Conservation (phyloP, 2,329 filamentous ascomycete genomes). For the Didymella glomerata region DNA sequence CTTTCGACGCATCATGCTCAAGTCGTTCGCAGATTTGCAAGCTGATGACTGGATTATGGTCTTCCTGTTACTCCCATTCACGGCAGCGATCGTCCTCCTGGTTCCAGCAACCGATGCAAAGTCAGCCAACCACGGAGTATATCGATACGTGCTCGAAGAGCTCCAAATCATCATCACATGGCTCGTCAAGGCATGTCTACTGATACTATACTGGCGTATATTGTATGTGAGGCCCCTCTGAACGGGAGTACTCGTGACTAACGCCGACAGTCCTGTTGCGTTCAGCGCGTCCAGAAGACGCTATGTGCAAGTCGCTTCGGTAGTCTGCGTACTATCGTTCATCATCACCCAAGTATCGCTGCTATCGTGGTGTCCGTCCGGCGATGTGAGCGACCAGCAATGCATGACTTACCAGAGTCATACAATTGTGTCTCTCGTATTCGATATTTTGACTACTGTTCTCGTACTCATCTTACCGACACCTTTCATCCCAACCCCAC, state of each 20-base stretch:
- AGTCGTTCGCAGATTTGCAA: conserved; percentile 34
- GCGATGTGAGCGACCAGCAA: conserved; percentile 21
- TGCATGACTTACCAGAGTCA: conserved; percentile 35
- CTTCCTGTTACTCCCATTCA: conserved; percentile 34
- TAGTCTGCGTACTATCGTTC: conserved; percentile 33
- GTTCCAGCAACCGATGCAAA: conserved; percentile 16
- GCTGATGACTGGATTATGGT: conserved; percentile 43
- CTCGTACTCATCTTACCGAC: conserved; percentile 34
- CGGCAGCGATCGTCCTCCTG: conserved; percentile 29
- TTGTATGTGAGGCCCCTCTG: conserved; percentile 29
- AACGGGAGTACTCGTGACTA: background rate
- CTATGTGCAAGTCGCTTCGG: conserved; percentile 18
- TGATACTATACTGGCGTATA: conserved; percentile 42
- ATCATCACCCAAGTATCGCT: conserved; percentile 31
- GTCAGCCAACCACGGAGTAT: conserved; percentile 21
- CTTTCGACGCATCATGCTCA: conserved; percentile 34
- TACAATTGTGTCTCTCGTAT: conserved; percentile 17
- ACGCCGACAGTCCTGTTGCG: conserved; percentile 23
- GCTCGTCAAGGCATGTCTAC: conserved; percentile 41
- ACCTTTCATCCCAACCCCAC: conserved; percentile 42
- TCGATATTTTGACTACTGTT: conserved; percentile 30
- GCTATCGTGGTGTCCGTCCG: conserved; percentile 33
- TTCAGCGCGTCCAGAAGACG: conserved; percentile 23
- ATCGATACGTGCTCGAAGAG: conserved; percentile 38
- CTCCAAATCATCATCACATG: conserved; percentile 38